These are phyloP conservation scores for Grifola frondosa DNA, from an alignment of 1,284 basidiomycete species.

Conservation along the genomic window DNA sequence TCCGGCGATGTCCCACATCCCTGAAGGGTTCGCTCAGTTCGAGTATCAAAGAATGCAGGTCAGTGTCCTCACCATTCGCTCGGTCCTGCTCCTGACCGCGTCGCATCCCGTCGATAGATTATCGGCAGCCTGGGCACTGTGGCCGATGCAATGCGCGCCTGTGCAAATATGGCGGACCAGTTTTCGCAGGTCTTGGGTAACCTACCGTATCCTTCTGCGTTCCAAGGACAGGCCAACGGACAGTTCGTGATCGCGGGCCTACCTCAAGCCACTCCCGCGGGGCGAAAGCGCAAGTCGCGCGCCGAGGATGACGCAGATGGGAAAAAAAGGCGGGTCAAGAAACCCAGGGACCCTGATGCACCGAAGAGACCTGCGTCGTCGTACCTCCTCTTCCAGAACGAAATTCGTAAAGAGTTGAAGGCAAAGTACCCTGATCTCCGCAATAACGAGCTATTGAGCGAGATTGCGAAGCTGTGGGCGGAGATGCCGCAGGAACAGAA, in stretches of 20 bases:
- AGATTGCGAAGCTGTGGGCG: conserved; percentile 79
- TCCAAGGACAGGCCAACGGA: conserved; percentile 19
- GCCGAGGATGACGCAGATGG: conserved; percentile 41
- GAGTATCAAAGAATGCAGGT: conserved; percentile 51
- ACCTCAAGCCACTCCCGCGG: conserved; percentile 28
- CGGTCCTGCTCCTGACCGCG: conserved; percentile 7
- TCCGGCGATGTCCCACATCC: too few relatives aligned
- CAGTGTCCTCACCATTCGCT: conserved; percentile 14
- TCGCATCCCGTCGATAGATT: conserved; percentile 39
- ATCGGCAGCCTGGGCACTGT: conserved; percentile 50
- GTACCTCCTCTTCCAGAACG: conserved; percentile 96
- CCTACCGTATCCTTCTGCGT: conserved; percentile 18
- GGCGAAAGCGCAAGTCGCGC: conserved; percentile 53
- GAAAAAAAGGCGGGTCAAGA: conserved; percentile 49
- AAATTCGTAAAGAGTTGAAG: conserved; percentile 76
- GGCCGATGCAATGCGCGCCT: conserved; percentile 58
- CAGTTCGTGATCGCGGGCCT: conserved; percentile 23
- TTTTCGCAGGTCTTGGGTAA: conserved; percentile 37
- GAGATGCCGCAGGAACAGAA: conserved; percentile 68
- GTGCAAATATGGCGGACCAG: conserved; percentile 54
- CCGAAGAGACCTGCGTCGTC: conserved; percentile 94
- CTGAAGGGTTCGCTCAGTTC: conserved; percentile 39
- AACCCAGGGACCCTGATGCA: conserved; percentile 85
- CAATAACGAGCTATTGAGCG: conserved; percentile 70
- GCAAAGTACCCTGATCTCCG: conserved; percentile 61